These are phyloP conservation scores for Clarkia xantiana DNA, from an alignment of 345 rosid genomes.

Conservation along the genomic window DNA sequence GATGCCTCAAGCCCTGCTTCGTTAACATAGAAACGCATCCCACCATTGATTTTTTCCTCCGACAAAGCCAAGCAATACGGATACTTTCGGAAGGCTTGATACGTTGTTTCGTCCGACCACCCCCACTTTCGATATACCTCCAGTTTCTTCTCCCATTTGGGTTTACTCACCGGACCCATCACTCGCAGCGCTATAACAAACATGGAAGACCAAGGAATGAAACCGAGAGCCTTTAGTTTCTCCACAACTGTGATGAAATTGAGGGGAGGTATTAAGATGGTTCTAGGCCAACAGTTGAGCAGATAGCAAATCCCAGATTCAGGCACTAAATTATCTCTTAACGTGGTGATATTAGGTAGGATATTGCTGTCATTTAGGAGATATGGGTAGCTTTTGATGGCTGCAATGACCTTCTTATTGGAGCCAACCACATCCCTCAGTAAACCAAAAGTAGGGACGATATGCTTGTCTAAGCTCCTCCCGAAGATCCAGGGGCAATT, in stretches of 20 bases:
- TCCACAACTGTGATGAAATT: slow-evolving; percentile 6
- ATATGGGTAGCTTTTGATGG: neutral
- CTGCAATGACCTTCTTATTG: slow-evolving; percentile 2
- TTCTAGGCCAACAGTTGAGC: neutral
- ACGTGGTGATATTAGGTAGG: neutral
- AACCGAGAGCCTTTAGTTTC: slow-evolving; percentile 11
- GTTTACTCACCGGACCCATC: neutral
- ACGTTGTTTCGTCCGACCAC: slow-evolving; percentile 13
- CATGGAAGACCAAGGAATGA: slow-evolving; percentile 3
- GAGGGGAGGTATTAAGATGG: neutral
- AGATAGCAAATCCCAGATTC: slow-evolving; percentile 2
- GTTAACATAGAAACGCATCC: slow-evolving; percentile 15
- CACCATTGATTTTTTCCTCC: slow-evolving; percentile 11
- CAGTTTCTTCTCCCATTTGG: slow-evolving; percentile 7
- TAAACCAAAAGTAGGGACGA: slow-evolving; percentile 16
- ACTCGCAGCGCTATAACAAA: slow-evolving; percentile 10
- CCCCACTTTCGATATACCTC: slow-evolving; percentile 8
- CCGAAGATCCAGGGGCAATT: neutral
- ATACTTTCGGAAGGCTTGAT: slow-evolving; percentile 9
- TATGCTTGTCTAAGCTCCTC: slow-evolving; percentile 16
- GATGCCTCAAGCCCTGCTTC: slow-evolving; percentile 13
- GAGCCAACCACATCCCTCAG: slow-evolving; percentile 7
- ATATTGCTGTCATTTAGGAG: neutral
- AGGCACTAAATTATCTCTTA: slow-evolving; percentile 16
- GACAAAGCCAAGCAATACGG: slow-evolving; percentile 13